phyloP scores from a whole-genome alignment of 345 rosid species.

The Salix purpurea region DNA sequence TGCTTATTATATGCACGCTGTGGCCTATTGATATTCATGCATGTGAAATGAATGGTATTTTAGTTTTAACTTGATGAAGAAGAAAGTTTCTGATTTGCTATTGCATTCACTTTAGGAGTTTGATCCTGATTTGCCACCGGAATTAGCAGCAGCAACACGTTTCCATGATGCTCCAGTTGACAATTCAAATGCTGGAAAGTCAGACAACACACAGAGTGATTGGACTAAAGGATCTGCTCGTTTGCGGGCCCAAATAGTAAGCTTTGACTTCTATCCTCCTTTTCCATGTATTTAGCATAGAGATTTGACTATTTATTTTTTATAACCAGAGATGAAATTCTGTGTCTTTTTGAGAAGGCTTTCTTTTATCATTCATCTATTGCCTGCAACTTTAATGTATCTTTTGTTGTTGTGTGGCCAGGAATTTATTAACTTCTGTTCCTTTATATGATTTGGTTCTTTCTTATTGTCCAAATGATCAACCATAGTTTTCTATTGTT shows the following conservation, averaged over 20 bases:
- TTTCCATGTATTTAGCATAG: not conserved
- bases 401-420: not conserved
- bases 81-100: slow-evolving; percentile 10
- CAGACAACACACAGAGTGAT: slow-evolving; percentile 58
- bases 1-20: not conserved
- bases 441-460: not conserved
- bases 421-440: not conserved
- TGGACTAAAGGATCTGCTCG: slow-evolving; percentile 53
- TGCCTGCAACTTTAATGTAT: not conserved
- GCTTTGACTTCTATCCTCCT: slow-evolving; percentile 21
- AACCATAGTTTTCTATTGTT: not conserved
- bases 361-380: not conserved
- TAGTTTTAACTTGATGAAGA: not conserved
- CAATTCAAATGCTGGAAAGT: slow-evolving; percentile 51
- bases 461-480: not conserved
- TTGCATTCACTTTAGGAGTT: slow-evolving; percentile 52
- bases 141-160: slow-evolving; percentile 93
- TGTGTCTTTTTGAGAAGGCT: not conserved
- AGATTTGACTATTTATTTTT: not conserved
- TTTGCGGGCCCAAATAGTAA: slow-evolving; percentile 75
- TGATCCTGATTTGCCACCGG: slow-evolving; percentile 98
- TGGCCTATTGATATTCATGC: not conserved
- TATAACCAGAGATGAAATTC: not conserved
- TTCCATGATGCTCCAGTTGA: slow-evolving; percentile 57
- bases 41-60: not conserved